Percentiles rank a stretch among this genome's conserved stretches.
phyloP scores from a whole-genome alignment of 306 rosid genomes.

The Erythrophleum fordii region DNA sequence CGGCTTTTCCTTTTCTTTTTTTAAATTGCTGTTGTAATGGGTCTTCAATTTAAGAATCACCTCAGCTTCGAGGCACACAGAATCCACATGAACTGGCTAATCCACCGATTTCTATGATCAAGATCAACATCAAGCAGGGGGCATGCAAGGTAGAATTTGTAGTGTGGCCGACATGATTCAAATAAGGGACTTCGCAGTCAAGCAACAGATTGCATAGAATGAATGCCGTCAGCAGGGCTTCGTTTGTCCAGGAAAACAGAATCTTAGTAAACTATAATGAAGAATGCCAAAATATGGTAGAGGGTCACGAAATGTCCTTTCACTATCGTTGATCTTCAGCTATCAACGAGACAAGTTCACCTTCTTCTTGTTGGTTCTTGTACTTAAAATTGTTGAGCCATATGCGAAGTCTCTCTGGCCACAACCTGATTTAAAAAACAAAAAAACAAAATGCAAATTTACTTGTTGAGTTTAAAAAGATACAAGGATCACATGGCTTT shows the following conservation, averaged over 20 bases:
- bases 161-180: conserved; percentile 14
- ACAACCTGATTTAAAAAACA: conserved; percentile 54
- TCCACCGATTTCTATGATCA: conserved; percentile 15
- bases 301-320: conserved; percentile 32
- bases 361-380: conserved; percentile 72
- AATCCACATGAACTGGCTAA: conserved; percentile 20
- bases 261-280: conserved; percentile 27
- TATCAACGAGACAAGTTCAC: conserved; percentile 68
- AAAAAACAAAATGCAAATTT: conserved; percentile 14
- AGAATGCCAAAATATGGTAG: conserved; percentile 25
- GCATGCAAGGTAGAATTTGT: not conserved
- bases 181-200: conserved; percentile 8
- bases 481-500: too few relatives aligned
- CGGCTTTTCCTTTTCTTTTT: too few relatives aligned
- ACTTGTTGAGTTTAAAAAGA: not conserved
- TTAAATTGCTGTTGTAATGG: too few relatives aligned
- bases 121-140: not conserved
- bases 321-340: conserved; percentile 59
- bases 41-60: too few relatives aligned
- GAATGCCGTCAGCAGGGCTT: conserved; percentile 12
- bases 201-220: conserved; percentile 27
- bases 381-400: conserved; percentile 71
- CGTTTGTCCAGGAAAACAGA: conserved; percentile 28
- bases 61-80: conserved; percentile 9
- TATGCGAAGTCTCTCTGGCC: conserved; percentile 72